Base-by-base conservation (phyloP, 1,284 basidiomycete genomes). In the Moesziomyces sp. region DNA sequence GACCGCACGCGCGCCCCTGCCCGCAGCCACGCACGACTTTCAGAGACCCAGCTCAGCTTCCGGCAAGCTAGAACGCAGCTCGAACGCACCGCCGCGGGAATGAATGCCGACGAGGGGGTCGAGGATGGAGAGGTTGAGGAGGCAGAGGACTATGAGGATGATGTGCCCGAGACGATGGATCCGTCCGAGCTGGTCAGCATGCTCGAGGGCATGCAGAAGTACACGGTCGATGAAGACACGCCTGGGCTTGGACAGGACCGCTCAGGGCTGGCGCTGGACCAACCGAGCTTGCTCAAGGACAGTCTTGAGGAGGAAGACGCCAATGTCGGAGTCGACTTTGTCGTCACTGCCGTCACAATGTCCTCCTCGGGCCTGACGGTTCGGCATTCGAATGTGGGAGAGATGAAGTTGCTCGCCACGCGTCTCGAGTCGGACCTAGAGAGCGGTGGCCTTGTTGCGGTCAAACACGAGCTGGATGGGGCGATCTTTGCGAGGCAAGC, bases 131-230 rank as follows among this genome's bases (percentile, higher is more conserved):
- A 55, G 18, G 54, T 38, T 1, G 56, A 63, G 4, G 85, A 40
- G 84, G 74, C 66, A 26, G 77, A 82, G 38, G 78, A 82, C 46
- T 55, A 71, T 26, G 74, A 91, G 61, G 85, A 87, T 13, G 91
- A 93, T 10, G 93, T 97, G 1, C 89, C 91, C 0, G 96, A 98
- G 85, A 95, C 93, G 6, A 86, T 97, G 55, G 91, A 94, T 76
- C 90, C 93, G 1, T 91, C 90, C 0, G 91, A 93, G 77, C 87
- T 97, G 18, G 89, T 89, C 76, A 86, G 87, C 13, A 91, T 97
- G 74, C 88, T 91, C 19, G 92, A 94, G 78, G 86, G 89, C 6
- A 85, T 94, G 53, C 92, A 94, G 80, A 94, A 94, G 85, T 94
- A 92, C 84, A 94, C 93, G 0, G 85, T 87, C 5, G 87, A 89